phyloP scores from a whole-genome alignment of 148 eudicot genomes.

The Camellia japonica region DNA sequence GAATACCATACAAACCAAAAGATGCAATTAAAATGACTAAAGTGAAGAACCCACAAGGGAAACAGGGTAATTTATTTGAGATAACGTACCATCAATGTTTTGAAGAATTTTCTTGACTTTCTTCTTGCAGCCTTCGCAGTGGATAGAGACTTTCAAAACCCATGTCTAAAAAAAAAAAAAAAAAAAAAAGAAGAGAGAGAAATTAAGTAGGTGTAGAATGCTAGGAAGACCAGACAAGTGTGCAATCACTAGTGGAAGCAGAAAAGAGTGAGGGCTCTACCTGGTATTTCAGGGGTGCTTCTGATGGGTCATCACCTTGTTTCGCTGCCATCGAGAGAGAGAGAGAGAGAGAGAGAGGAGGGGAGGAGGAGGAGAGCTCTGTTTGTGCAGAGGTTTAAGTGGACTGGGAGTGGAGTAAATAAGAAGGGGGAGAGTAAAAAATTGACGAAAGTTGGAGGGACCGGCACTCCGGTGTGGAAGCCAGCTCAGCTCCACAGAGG shows the following conservation, averaged over 20 bases:
- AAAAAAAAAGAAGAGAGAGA: neutral
- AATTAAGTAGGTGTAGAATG: neutral
- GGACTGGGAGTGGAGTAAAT: neutral
- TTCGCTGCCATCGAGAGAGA: slow-evolving; percentile 22
- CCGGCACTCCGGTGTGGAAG: slow-evolving; percentile 15
- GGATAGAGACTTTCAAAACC: slow-evolving; percentile 74
- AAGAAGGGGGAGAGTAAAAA: neutral
- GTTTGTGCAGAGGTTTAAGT: neutral
- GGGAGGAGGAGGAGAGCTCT: neutral
- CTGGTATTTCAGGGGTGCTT: slow-evolving; percentile 24
- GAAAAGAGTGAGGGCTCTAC: neutral
- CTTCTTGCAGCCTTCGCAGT: slow-evolving; percentile 92
- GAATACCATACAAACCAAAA: slow-evolving; percentile 19
- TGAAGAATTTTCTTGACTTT: slow-evolving; percentile 84
- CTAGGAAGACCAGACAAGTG: neutral
- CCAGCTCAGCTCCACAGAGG: slow-evolving; percentile 21
- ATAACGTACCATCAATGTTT: slow-evolving; percentile 55
- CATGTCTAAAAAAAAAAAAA: slow-evolving; percentile 50
- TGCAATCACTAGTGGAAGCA: too few species aligned
- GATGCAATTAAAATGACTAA: neutral
- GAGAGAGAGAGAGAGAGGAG: neutral
- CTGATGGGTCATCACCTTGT: slow-evolving; percentile 14
- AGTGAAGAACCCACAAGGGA: neutral
- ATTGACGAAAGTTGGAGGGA: neutral
- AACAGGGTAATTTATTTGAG: neutral